Conservation (phyloP, 441 rosid species). For the Kokia cookei region DNA sequence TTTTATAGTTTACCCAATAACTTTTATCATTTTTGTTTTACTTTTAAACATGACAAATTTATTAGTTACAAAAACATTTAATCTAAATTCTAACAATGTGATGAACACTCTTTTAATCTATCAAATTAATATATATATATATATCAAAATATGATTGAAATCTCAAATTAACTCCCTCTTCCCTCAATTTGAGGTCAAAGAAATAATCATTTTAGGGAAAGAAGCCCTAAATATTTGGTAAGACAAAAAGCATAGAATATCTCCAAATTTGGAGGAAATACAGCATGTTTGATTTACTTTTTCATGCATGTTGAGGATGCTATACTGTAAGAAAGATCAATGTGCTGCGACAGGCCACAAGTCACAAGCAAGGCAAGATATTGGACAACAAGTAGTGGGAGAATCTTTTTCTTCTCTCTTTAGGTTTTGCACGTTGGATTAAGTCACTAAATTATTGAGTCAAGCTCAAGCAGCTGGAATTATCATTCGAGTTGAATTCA, state of each 20-base stretch:
- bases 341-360: neutral
- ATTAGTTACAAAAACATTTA: no score
- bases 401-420: neutral
- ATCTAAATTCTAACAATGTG: no score
- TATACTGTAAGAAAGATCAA: neutral
- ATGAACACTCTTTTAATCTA: no score
- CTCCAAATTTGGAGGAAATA: neutral
- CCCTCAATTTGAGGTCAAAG: neutral
- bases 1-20: no score
- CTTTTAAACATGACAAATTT: no score
- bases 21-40: no score
- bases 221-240: no score
- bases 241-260: neutral
- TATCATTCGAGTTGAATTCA: no score
- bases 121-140: no score
- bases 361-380: neutral
- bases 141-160: no score
- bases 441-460: neutral
- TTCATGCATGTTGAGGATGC: neutral
- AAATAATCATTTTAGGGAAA: neutral
- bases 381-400: neutral
- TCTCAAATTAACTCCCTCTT: neutral
- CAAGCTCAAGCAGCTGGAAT: no score
- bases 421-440: neutral
- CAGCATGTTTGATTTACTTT: neutral